phyloP scores from a whole-genome alignment of 2,329 filamentous ascomycete genomes.

The Fusarium tupiense region DNA sequence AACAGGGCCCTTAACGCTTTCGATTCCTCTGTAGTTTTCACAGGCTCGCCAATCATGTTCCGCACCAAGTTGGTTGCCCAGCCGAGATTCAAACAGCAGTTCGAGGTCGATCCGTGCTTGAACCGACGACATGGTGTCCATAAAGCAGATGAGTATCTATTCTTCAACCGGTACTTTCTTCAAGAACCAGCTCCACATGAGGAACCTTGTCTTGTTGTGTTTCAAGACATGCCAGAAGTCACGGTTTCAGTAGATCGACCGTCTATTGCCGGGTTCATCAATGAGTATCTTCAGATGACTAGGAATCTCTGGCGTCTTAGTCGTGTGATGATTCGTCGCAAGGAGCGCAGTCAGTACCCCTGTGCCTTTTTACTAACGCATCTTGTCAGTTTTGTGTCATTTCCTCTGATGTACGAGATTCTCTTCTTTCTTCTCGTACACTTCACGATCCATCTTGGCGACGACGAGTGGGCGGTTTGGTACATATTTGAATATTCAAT shows the following conservation, averaged over 20 bases:
- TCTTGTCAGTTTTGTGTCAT: conserved; percentile 10
- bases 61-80: background rate
- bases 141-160: conserved; percentile 24
- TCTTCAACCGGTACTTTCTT: conserved; percentile 18
- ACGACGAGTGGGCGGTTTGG: background rate
- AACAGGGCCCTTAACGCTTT: conserved; percentile 3
- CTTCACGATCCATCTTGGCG: background rate
- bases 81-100: background rate
- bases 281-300: conserved; percentile 1
- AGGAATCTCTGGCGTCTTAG: conserved; percentile 12
- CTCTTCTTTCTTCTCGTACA: background rate
- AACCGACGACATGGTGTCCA: conserved; percentile 12
- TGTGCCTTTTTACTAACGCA: background rate
- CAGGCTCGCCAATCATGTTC: conserved; percentile 10
- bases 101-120: conserved; percentile 20
- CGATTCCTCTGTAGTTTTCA: conserved; percentile 10
- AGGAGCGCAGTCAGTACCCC: background rate
- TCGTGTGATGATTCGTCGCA: background rate
- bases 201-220: background rate
- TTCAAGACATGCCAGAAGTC: conserved; percentile 7
- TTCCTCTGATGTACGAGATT: conserved; percentile 6
- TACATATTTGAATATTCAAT: background rate
- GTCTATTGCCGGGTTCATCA: background rate
- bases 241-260: background rate
- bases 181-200: background rate